Base-by-base conservation (phyloP, 345 rosid species). In the Pugionium dolabratum region DNA sequence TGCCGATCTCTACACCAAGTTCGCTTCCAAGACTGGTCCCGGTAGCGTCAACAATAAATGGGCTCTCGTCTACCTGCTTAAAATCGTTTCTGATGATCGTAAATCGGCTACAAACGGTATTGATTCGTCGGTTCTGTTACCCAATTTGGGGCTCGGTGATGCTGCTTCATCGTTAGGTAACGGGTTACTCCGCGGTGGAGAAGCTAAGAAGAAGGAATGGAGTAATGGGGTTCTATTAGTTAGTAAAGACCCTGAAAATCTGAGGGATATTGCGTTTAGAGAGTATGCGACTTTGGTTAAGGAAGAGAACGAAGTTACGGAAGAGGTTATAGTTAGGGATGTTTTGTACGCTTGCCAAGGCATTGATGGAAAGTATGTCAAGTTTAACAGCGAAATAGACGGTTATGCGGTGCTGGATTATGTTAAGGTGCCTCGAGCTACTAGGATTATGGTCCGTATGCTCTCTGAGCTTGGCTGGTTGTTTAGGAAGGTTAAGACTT, bases 391-490 rank as follows among this genome's bases (percentile, higher is more conserved):
- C 3, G 71, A 47, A 32, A 75, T 80, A 5, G 99, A 94, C 42
- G 97, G 96, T 28, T 94, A 88, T 68, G 76, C 75, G 7, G 79
- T 94, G 54, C 49, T 72, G 27, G 95, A 86, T 65, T 59, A 56
- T 1, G 66, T 87, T 67, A 86, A 84, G 82, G 91, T 83, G 30
- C 84, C 96, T 27, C 66, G 95, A 59, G 88, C 86, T 1, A 84
- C 89, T 7, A 81, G 90, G 74, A 65, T 78, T 61, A 80, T 90
- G 81, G 84, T 88, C 9, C 79, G 91, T 82, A 88, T 80, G 85
- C 80, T 94, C 30, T 90, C 96, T 27, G 99, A 94, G 80, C 75
- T 94, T 72, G 97, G 99, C 5, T 94, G 99, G 99, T 69, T 94
- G 76, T 90, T 90, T 71, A 83, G 88, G 74, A 94, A 94, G 73